Evolutionary conservation across 306 rosid species (phyloP), one percentile per base, ranked within the genome.

Genomic region (Coriaria nepalensis): DNA sequence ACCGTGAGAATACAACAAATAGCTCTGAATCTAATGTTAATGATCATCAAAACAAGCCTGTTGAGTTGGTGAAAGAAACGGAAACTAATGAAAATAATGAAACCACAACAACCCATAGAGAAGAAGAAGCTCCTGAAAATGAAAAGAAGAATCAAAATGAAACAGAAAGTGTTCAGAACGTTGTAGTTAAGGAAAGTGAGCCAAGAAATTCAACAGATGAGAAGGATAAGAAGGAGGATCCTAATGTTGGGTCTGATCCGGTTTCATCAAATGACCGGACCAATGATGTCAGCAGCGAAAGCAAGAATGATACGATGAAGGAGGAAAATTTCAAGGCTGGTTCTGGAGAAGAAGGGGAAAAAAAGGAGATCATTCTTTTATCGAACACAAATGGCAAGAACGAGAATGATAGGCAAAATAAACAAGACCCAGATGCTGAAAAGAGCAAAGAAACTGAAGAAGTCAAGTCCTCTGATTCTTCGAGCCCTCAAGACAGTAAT

Each of bases 391-490:
- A 20, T 3, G 29, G 3, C 29, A 20, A 20, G 49, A 45, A 45
- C 38, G 39, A 20, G 33, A 32, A 43, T 0, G 53, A 45, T 37
- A 29, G 48, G 15, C 38, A 40, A 9, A 42, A 57, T 37, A 35
- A 41, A 37, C 52, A 57, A 0, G 6, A 8, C 2, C 8, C 20
- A 11, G 20, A 45, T 10, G 41, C 45, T 45, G 51, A 9, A 13
- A 34, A 35, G 13, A 55, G 49, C 33, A 61, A 68, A 8, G 66
- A 75, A 9, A 35, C 44, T 45, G 76, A 69, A 12, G 72, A 68
- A 52, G 77, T 52, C 49, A 69, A 68, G 65, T 67, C 88, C 48
- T 52, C 79, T 11, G 76, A 63, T 62, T 56, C 80, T 46, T 50
- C 78, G 10, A 65, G 55, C 6, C 60, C 71, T 47, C 68, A 79